Evolutionary conservation across 2,329 filamentous ascomycete species (phyloP).

Genomic region (Aspergillus sp.): DNA sequence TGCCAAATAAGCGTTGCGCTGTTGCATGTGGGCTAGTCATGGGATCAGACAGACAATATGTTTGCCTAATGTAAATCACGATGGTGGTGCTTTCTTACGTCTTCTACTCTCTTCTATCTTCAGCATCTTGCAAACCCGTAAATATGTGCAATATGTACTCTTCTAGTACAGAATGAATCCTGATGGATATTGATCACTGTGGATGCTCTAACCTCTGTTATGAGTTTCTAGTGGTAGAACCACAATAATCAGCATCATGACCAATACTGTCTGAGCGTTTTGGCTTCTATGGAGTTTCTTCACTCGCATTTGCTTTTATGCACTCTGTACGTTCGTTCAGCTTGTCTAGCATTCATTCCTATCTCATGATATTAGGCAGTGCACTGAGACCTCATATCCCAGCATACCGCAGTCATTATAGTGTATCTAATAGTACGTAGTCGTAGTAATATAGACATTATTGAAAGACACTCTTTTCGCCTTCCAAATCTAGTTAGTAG

Average conservation of each 20-base stretch:
- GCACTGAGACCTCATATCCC: background rate
- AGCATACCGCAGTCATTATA: conserved; percentile 3
- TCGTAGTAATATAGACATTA: conserved; percentile 9
- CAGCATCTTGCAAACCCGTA: conserved; percentile 17
- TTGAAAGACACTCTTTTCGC: background rate
- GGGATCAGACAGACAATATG: conserved; percentile 11
- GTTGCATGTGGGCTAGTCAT: conserved; percentile 13
- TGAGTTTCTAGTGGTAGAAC: background rate
- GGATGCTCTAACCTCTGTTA: background rate
- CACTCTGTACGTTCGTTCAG: background rate
- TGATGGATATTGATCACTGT: background rate
- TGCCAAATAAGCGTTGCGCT: conserved; percentile 31
- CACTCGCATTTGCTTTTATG: background rate
- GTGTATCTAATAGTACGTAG: background rate
- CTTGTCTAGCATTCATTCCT: background rate
- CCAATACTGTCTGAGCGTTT: background rate
- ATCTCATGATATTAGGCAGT: conserved; percentile 2
- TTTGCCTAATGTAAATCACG: conserved; percentile 18
- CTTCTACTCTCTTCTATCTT: conserved; percentile 9
- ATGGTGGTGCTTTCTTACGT: conserved; percentile 13
- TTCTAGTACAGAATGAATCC: conserved; percentile 7
- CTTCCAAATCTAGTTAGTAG: background rate
- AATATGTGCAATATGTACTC: conserved; percentile 21
- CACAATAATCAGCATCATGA: background rate
- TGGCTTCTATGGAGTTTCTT: background rate